Base-by-base conservation (phyloP, 2,329 filamentous ascomycete genomes). In the Nothophoma quercina region DNA sequence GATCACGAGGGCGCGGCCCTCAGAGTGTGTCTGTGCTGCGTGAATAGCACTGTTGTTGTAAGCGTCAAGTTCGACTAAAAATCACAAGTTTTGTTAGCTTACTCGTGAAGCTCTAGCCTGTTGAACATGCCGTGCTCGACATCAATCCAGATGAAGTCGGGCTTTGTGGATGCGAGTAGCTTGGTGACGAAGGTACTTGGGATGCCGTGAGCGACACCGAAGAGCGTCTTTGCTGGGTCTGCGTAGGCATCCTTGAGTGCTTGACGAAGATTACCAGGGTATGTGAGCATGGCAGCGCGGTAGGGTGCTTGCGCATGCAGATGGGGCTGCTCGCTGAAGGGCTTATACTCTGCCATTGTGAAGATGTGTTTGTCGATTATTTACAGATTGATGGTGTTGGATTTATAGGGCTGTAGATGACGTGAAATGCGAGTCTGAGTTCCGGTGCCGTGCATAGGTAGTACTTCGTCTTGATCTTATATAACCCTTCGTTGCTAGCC, bases 101-200 rank as follows among this genome's bases (percentile, higher is more conserved):
- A 68, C 65, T 68, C 64, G 19, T 64, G 61, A 16, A 68, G 25
- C 16, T 64, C 60, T 15, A 65, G 51, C 2, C 64, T 54, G 43
- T 65, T 62, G 42, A 63, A 68, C 60, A 68, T 67, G 40, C 62
- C 64, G 40, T 68, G 64, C 48, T 67, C 63, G 6, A 68, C 65
- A 22, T 68, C 64, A 10, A 67, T 60, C 58, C 58, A 68, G 52
- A 67, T 60, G 42, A 67, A 67, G 39, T 68, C 64, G 1, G 65
- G 63, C 50, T 64, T 67, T 15, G 62, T 58, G n/a, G 56, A 60
- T 13, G 64, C 65, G 32, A 68, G 55, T 7, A 66, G 47, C 48
- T 68, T 68, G 22, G 65, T 68, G 8, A 67, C 56, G 16, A 67
- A 68, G 8, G 53, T 57, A 30, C 59, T 66, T 26, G 64, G 65